Evolutionary conservation across 441 rosid genomes (phyloP).

Genomic region (Gossypium schwendimanii): DNA sequence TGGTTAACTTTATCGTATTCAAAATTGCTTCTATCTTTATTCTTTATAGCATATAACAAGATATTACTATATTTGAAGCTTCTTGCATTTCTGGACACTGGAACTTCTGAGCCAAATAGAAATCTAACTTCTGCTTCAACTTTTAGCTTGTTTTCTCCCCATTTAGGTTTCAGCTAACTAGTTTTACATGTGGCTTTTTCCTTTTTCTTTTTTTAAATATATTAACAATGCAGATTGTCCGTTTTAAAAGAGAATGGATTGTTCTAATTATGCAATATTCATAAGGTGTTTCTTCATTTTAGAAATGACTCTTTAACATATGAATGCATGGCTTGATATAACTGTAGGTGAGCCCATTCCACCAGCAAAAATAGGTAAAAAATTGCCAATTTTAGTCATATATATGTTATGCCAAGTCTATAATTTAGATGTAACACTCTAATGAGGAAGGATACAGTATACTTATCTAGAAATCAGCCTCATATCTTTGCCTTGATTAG

Average conservation of each 20-base stretch:
- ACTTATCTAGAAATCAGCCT: background rate
- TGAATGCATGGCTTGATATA: background rate
- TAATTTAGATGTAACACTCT: background rate
- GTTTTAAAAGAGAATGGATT: background rate
- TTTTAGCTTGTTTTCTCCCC: background rate
- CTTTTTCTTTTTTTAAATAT: background rate
- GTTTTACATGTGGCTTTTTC: background rate
- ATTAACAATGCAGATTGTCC: background rate
- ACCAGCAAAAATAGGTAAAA: background rate
- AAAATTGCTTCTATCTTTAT: background rate
- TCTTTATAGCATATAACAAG: background rate
- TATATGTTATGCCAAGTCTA: background rate
- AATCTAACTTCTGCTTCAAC: background rate
- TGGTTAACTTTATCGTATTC: background rate
- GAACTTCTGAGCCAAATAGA: background rate
- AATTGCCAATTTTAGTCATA: background rate
- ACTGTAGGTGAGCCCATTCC: background rate
- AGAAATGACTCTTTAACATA: too few relatives aligned
- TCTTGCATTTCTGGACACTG: background rate
- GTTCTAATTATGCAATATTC: background rate
- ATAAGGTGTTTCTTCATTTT: background rate
- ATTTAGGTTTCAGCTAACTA: background rate
- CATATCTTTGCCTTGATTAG: background rate
- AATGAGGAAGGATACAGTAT: background rate
- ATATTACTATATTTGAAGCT: background rate